A percentile compares a stretch with the other conserved stretches of the same genome.
Evolutionary conservation across 345 rosid genomes (phyloP).

Genomic region (Limnanthes douglasii): DNA sequence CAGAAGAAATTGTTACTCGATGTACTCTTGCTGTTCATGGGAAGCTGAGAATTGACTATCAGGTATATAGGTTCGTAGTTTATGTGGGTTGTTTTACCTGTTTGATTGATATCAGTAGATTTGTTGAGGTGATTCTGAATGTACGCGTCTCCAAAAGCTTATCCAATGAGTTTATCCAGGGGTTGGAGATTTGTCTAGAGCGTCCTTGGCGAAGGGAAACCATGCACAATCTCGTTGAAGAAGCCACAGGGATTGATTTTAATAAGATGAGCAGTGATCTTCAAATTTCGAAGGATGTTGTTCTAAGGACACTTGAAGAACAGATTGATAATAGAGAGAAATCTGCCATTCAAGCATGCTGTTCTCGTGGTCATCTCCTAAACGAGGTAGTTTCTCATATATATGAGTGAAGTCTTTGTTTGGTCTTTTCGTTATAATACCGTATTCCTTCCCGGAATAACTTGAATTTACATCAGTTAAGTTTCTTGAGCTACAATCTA

Average conservation of each 20-base stretch:
- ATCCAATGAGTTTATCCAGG: slow-evolving; percentile 32
- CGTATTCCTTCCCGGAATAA: too few species aligned
- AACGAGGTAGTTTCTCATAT: slow-evolving; percentile 45
- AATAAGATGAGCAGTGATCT: slow-evolving; percentile 41
- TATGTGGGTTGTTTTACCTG: too few species aligned
- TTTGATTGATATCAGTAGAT: too few species aligned
- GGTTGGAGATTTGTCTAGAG: slow-evolving; percentile 57
- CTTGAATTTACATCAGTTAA: not conserved
- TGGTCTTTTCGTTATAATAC: too few species aligned
- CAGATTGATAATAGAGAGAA: slow-evolving; percentile 56
- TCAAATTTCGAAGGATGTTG: slow-evolving; percentile 41
- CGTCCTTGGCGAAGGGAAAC: slow-evolving; percentile 95
- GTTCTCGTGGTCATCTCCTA: slow-evolving; percentile 76
- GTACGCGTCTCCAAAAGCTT: slow-evolving; percentile 4
- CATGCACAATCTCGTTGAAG: slow-evolving; percentile 90
- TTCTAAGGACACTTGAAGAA: slow-evolving; percentile 32
- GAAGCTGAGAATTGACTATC: slow-evolving; percentile 67
- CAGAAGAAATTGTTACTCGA: slow-evolving; percentile 66
- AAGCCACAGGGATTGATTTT: slow-evolving; percentile 59
- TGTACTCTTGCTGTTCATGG: slow-evolving; percentile 77
- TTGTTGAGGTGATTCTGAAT: too few species aligned
- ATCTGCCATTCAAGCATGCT: slow-evolving; percentile 48
- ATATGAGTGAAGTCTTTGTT: too few species aligned
- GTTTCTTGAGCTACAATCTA: slow-evolving; percentile 5
- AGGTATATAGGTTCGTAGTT: slow-evolving; percentile 36